Base-by-base conservation (phyloP, 2,329 filamentous ascomycete species). In the Aspergillus ibericus region DNA sequence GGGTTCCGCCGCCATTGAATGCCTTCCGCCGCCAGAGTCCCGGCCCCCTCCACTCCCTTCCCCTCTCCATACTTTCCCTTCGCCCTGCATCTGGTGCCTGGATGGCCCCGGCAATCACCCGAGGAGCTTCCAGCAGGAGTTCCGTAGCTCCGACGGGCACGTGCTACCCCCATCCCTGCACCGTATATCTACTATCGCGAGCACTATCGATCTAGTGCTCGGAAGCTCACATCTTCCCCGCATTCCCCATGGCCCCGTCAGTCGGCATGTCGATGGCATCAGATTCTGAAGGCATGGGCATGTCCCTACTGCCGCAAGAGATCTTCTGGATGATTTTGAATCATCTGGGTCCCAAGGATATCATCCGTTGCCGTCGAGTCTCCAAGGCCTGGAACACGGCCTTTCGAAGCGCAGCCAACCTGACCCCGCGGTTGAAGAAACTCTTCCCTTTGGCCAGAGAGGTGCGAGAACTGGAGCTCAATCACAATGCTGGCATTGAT, bases 381-480 rank as follows among this genome's bases (percentile, higher is more conserved):
- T 85, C 79, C 16, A 78, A 72, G 38, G 68, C 70, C 9, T 85
- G 83, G 78, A 69, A 77, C 35, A 66, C 70, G 13, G 80, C 81
- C 8, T 85, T 88, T 63, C 77, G 78, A 44, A 78, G 81, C 55
- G 72, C 77, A 13, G 72, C 76, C 38, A 73, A 82, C 57, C 80
- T 80, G 52, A 73, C 78, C 56, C 75, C 76, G 35, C 74, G 85
- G 16, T 71, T 87, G 57, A 77, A 78, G 42, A 72, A 71, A 63
- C 78, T 81, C 57, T 88, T 85, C 59, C 81, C 85, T 4, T 75
- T 77, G 27, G 81, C 80, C 29, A 76, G 78, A 38, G 85, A 88
- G 70, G 72, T 82, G 40, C 78, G 82, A n/a, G 63, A 74, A n/a
- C 62, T 73, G 16, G 49, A 58, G 27, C 16, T 56, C 9, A 52